Evolutionary conservation across 2,329 filamentous ascomycete genomes (phyloP).

Genomic region (Claviceps digitariae): DNA sequence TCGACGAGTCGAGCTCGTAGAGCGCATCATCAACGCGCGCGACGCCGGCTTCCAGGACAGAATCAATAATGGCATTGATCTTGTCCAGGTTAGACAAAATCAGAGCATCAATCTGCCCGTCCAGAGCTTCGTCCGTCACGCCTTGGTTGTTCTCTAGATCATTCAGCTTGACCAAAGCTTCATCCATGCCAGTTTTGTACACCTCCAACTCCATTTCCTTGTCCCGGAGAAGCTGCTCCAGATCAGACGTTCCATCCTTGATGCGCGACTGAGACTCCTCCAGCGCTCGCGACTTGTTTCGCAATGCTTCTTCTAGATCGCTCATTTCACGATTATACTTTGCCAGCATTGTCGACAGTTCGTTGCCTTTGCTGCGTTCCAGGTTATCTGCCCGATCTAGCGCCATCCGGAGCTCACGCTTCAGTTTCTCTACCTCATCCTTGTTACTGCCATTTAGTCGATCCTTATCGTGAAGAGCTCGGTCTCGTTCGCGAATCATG

Average conservation of each 20-base stretch:
- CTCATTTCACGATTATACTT: constrained; percentile 97
- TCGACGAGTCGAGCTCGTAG: constrained; percentile 92
- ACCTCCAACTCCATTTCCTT: constrained; percentile 98
- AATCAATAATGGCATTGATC: constrained; percentile 96
- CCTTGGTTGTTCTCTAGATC: constrained; percentile 66
- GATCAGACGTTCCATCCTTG: constrained; percentile 69
- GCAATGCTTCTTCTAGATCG: constrained; percentile 83
- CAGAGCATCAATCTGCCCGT: constrained; percentile 82
- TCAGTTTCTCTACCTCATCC: constrained; percentile 89
- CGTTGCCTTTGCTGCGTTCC: constrained; percentile 85
- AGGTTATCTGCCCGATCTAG: constrained; percentile 83
- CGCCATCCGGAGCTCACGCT: constrained; percentile 84
- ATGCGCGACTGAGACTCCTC: constrained; percentile 72
- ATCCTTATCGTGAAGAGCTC: constrained; percentile 87
- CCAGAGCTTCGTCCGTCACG: constrained; percentile 66
- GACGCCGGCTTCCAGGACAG: constrained; percentile 83
- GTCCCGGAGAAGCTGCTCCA: constrained; percentile 73
- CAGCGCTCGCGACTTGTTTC: constrained; percentile 74
- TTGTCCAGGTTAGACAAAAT: constrained; percentile 78
- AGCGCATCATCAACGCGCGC: constrained; percentile 90
- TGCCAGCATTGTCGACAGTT: constrained; percentile 84
- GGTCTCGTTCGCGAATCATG: constrained; percentile 94
- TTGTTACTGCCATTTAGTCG: constrained; percentile 73
- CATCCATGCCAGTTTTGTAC: constrained; percentile 96
- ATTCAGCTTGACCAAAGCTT: constrained; percentile 83